Conservation (phyloP, 441 rosid genomes). For the Mallotus japonicus region DNA sequence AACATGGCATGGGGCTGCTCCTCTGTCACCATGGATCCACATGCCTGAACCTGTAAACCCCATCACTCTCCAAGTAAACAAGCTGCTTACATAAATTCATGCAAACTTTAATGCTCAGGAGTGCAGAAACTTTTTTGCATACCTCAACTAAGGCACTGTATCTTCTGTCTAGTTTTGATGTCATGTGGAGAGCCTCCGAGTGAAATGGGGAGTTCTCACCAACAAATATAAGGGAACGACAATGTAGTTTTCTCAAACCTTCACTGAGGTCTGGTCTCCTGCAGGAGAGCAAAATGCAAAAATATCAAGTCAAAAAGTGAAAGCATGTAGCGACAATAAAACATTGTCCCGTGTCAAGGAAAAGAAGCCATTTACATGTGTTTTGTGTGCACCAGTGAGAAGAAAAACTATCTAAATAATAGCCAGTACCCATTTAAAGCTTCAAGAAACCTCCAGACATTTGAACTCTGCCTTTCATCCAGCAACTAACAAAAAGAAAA, state of each 20-base stretch:
- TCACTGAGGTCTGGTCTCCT: slow-evolving; percentile 84
- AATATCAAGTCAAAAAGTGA: slow-evolving; percentile 10
- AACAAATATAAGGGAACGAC: slow-evolving; percentile 80
- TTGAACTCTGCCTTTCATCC: slow-evolving; percentile 75
- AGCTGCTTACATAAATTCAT: neutral
- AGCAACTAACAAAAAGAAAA: slow-evolving; percentile 52
- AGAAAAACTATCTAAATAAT: slow-evolving; percentile 11
- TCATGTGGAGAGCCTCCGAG: slow-evolving; percentile 82
- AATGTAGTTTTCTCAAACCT: slow-evolving; percentile 65
- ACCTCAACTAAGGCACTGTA: slow-evolving; percentile 93
- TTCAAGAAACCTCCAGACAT: slow-evolving; percentile 74
- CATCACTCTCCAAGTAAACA: slow-evolving; percentile 1
- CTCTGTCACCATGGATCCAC: slow-evolving; percentile 95
- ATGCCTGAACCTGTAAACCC: slow-evolving; percentile 74
- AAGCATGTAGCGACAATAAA: neutral
- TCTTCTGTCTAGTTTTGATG: slow-evolving; percentile 84
- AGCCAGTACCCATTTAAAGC: slow-evolving; percentile 70
- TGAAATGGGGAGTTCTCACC: slow-evolving; percentile 90
- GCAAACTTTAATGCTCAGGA: slow-evolving; percentile 5
- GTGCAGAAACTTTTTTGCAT: slow-evolving; percentile 17
- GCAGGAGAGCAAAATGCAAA: slow-evolving; percentile 20
- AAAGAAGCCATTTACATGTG: slow-evolving; percentile 3
- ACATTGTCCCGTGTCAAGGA: neutral
- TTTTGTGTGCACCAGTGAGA: neutral
- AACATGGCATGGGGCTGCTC: slow-evolving; percentile 98